Percentiles rank a stretch among this genome's conserved stretches.
phyloP scores from a whole-genome alignment of 2,329 filamentous ascomycete species.

The Teratosphaeria gauchensis region DNA sequence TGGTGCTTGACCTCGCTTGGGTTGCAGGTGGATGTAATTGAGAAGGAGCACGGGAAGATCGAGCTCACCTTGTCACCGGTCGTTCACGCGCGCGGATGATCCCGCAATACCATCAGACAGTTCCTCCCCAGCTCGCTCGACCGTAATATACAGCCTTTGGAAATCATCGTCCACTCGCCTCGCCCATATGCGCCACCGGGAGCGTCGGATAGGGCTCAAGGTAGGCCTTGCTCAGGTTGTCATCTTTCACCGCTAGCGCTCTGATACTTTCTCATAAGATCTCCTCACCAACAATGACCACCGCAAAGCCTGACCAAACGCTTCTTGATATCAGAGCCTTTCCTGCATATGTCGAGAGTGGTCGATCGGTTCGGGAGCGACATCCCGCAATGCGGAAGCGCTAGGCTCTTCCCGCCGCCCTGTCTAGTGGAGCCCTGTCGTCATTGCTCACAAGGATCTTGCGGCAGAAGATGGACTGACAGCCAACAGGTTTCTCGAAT shows the following conservation, averaged over 20 bases:
- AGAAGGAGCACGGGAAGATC: not conserved
- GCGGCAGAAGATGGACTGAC: not conserved
- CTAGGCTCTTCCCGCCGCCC: not conserved
- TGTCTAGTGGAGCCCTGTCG: not conserved
- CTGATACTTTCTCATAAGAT: not conserved
- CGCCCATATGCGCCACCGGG: not conserved
- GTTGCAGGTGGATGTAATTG: not conserved
- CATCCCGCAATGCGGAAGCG: not conserved
- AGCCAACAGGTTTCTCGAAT: not conserved
- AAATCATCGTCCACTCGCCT: not conserved
- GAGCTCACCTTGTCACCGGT: not conserved
- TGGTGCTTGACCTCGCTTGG: not conserved
- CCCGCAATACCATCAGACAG: not conserved
- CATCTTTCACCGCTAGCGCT: not conserved
- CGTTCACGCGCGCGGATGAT: not conserved
- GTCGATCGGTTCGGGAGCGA: not conserved
- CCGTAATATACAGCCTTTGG: not conserved
- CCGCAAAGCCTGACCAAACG: not conserved
- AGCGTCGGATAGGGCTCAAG: not conserved
- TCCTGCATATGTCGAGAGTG: not conserved
- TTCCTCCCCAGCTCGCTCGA: not conserved
- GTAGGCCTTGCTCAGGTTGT: not conserved
- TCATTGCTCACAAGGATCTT: not conserved
- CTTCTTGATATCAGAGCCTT: not conserved
- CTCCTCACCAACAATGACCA: not conserved